Evolutionary conservation across 345 rosid genomes (phyloP).

Genomic region (Cardiospermum halicacabum): DNA sequence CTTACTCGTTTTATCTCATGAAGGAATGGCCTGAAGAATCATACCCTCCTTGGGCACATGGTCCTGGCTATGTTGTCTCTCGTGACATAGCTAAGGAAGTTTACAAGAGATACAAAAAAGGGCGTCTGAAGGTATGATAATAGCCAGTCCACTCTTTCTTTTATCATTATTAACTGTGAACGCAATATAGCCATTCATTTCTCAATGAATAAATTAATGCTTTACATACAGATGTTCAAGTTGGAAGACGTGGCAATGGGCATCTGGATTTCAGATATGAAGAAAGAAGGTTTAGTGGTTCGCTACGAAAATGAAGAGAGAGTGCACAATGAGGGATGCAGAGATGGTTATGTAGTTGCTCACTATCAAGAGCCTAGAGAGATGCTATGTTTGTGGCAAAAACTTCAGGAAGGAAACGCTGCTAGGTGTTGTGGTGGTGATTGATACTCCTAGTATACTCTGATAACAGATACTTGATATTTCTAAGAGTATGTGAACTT

Average conservation of each 20-base stretch:
- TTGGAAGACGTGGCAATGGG: slow-evolving; percentile 99
- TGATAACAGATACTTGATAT: no score
- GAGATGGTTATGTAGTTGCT: slow-evolving; percentile 79
- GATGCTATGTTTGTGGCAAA: slow-evolving; percentile 93
- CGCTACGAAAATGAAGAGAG: slow-evolving; percentile 66
- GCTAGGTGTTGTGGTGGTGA: slow-evolving; percentile 77
- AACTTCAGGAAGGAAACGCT: slow-evolving; percentile 62
- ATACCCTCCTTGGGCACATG: slow-evolving; percentile 94
- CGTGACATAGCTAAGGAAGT: slow-evolving; percentile 71
- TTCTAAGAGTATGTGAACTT: neutral
- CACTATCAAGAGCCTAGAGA: slow-evolving; percentile 95
- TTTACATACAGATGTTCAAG: slow-evolving; percentile 74
- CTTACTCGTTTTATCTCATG: slow-evolving; percentile 4
- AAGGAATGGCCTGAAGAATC: slow-evolving; percentile 83
- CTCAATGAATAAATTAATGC: neutral
- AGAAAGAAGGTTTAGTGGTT: slow-evolving; percentile 60
- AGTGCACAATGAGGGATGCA: slow-evolving; percentile 73
- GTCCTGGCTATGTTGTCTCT: slow-evolving; percentile 90
- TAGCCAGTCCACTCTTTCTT: neutral
- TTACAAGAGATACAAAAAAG: slow-evolving; percentile 44
- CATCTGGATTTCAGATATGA: slow-evolving; percentile 76
- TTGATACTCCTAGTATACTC: slow-evolving; percentile 18
- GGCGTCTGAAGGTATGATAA: slow-evolving; percentile 62
- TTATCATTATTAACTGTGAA: neutral
- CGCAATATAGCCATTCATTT: neutral